Conservation (phyloP, 345 rosid species). For the Melaleuca alternifolia region DNA sequence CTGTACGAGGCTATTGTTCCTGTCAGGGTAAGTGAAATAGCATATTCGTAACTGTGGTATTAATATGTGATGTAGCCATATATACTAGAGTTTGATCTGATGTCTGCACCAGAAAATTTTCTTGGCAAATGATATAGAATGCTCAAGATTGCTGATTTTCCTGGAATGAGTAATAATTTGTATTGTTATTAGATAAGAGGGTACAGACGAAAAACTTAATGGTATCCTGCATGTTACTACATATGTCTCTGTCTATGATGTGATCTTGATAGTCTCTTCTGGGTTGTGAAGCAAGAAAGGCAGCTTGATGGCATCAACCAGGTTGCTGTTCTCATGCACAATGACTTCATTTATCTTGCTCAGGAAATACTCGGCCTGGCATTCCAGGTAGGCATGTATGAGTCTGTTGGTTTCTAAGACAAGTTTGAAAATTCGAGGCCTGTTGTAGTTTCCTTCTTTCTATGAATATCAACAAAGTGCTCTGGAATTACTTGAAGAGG, state of each 20-base stretch:
- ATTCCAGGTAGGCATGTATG: constrained; percentile 58
- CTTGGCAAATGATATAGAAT: neutral
- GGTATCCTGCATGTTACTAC: neutral
- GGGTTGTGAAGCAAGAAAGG: constrained; percentile 79
- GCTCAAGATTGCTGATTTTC: neutral
- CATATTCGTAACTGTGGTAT: neutral
- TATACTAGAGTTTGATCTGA: neutral
- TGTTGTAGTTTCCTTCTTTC: neutral
- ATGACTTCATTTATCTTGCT: constrained; percentile 80
- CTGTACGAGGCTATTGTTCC: constrained; percentile 90
- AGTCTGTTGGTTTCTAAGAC: neutral
- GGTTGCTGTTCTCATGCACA: constrained; percentile 85
- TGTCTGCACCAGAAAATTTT: neutral
- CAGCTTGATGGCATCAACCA: constrained; percentile 87
- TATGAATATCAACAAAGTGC: neutral
- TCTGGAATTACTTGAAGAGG: neutral
- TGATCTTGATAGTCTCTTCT: constrained; percentile 16
- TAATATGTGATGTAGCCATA: neutral
- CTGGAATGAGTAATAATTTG: neutral
- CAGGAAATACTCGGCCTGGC: constrained; percentile 88
- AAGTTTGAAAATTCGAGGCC: neutral
- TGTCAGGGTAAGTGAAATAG: constrained; percentile 66
- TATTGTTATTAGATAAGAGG: neutral
- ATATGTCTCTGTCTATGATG: neutral
- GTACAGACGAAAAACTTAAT: neutral